Conservation (phyloP, 2,329 filamentous ascomycete species). For the Trichophyton benhamiae region DNA sequence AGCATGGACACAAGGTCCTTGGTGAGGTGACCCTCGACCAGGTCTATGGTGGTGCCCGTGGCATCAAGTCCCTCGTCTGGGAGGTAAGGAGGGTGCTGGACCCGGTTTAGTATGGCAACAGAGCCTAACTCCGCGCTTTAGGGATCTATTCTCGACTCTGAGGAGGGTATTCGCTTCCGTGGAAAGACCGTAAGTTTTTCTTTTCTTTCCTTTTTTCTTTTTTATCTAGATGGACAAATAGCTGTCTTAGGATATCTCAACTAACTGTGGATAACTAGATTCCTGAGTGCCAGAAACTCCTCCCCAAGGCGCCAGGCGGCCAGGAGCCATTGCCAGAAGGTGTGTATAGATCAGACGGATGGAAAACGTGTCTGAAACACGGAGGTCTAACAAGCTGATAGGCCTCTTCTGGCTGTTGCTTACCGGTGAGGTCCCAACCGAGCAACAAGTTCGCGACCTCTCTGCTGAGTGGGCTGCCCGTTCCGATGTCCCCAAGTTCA, state of each 20-base stretch:
- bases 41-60: constrained; percentile 97
- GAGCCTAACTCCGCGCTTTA: constrained; percentile 17
- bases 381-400: constrained; percentile 20
- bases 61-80: constrained; percentile 98
- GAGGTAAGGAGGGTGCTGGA: constrained; percentile 43
- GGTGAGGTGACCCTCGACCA: constrained; percentile 98
- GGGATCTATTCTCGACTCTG: constrained; percentile 90
- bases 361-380: neutral
- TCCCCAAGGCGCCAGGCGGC: constrained; percentile 93
- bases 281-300: constrained; percentile 93
- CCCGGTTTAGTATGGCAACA: neutral
- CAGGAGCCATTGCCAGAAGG: constrained; percentile 94
- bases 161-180: constrained; percentile 99
- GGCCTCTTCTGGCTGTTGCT: constrained; percentile 99
- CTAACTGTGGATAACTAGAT: constrained; percentile 43
- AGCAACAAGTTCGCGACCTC: constrained; percentile 96
- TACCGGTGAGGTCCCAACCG: constrained; percentile 91
- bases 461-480: constrained; percentile 98
- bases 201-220: too few species aligned
- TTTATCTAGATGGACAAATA: neutral
- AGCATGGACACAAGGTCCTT: constrained; percentile 86
- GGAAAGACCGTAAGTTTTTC: constrained; percentile 62
- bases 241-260: neutral
- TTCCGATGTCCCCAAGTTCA: constrained; percentile 91
- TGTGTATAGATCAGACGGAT: constrained; percentile 22